Percentiles rank a stretch among this genome's conserved stretches.
Conservation (phyloP, 148 eudicot genomes). For the Vaccinium vitisidaea region DNA sequence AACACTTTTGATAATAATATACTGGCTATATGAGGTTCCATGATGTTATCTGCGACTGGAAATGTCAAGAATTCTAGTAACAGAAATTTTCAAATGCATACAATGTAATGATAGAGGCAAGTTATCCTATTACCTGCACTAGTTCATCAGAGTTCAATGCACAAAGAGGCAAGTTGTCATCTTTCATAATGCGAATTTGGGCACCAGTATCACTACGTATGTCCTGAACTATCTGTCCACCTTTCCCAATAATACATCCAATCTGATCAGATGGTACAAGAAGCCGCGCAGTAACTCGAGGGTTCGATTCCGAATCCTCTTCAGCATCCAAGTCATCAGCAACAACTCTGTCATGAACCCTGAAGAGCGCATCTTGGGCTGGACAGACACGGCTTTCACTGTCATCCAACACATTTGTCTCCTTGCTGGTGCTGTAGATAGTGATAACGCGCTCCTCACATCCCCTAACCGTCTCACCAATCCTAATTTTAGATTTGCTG, state of each 20-base stretch:
- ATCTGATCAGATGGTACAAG: constrained; percentile 97
- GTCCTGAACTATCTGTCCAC: constrained; percentile 83
- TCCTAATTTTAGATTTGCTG: constrained; percentile 80
- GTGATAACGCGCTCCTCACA: constrained; percentile 85
- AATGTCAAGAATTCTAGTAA: background rate
- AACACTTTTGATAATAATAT: background rate
- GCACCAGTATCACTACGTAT: constrained; percentile 93
- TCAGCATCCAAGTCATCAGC: constrained; percentile 60
- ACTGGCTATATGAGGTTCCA: background rate
- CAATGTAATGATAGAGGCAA: background rate
- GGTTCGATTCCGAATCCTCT: constrained; percentile 53
- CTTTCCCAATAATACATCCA: constrained; percentile 96
- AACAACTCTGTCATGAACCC: constrained; percentile 82
- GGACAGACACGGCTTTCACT: constrained; percentile 67
- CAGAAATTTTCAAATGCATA: background rate
- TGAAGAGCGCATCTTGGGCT: constrained; percentile 91
- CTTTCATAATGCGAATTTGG: constrained; percentile 87
- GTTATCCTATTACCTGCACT: constrained; percentile 56
- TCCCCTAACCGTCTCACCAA: constrained; percentile 86
- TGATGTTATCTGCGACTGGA: background rate
- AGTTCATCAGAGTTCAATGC: constrained; percentile 92
- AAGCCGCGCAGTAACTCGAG: constrained; percentile 63
- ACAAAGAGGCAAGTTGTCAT: constrained; percentile 86
- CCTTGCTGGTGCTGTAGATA: constrained; percentile 69
- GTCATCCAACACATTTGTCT: constrained; percentile 68